Percentiles rank a stretch among this genome's conserved stretches.
These are phyloP conservation scores for Capsella bursapastoris DNA, from an alignment of 345 rosid genomes.

Conservation along the genomic window DNA sequence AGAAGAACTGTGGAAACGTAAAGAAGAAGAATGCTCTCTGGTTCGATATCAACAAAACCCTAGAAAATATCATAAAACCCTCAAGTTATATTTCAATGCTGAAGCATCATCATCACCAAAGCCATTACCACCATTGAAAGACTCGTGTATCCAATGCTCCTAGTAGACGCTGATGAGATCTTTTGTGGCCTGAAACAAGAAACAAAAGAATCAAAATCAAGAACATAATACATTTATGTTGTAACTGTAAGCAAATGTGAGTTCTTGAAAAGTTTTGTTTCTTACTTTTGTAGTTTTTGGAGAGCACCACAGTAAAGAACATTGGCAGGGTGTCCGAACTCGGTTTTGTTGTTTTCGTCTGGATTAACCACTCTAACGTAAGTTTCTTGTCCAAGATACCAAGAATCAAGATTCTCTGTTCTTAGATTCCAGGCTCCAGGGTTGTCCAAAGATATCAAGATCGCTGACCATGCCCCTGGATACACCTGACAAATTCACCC, in stretches of 20 bases:
- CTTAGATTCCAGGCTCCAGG: slow-evolving; percentile 98
- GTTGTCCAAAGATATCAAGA: slow-evolving; percentile 90
- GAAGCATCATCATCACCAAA: slow-evolving; percentile 41
- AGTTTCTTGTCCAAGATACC: slow-evolving; percentile 99
- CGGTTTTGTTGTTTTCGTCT: slow-evolving; percentile 89
- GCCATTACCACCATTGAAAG: slow-evolving; percentile 30
- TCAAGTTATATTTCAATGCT: slow-evolving; percentile 31
- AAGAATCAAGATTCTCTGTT: slow-evolving; percentile 93
- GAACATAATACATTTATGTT: slow-evolving; percentile 15
- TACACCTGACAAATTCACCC: slow-evolving; percentile 62
- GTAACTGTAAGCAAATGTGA: not conserved
- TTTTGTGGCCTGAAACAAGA: slow-evolving; percentile 71
- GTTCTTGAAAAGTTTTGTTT: not conserved
- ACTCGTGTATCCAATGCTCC: slow-evolving; percentile 22
- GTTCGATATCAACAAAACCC: slow-evolving; percentile 44
- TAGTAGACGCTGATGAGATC: slow-evolving; percentile 54
- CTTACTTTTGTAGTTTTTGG: slow-evolving; percentile 74
- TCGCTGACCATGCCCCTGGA: slow-evolving; percentile 98
- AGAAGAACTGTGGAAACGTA: slow-evolving; percentile 42
- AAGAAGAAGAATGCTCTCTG: slow-evolving; percentile 34
- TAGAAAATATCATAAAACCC: slow-evolving; percentile 18
- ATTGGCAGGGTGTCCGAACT: slow-evolving; percentile 79
- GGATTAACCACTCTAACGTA: slow-evolving; percentile 91
- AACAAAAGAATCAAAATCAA: not conserved
- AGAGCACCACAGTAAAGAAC: slow-evolving; percentile 91